phyloP scores from a whole-genome alignment of 1,139 yeast species.

The Zygoascus meyerae region DNA sequence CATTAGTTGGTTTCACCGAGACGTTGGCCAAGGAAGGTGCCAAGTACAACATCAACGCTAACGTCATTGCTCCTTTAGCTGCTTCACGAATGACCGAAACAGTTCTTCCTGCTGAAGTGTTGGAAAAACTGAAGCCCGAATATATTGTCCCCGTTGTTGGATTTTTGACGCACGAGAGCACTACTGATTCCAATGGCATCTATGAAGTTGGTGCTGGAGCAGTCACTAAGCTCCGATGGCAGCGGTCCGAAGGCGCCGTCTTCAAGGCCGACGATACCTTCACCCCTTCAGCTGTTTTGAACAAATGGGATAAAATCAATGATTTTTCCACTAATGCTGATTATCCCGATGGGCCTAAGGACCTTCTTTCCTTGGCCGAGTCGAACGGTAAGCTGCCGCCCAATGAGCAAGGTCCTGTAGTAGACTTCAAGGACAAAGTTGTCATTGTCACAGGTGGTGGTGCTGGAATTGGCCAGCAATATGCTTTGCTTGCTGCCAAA shows the following conservation, averaged over 20 bases:
- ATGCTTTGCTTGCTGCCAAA: conserved; percentile 77
- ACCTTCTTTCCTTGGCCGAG: conserved; percentile 35
- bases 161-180: conserved; percentile 64
- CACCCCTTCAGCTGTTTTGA: conserved; percentile 80
- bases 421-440: conserved; percentile 72
- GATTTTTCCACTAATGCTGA: conserved; percentile 58
- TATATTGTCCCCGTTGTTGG: conserved; percentile 87
- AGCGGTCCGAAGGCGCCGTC: conserved; percentile 79
- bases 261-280: conserved; percentile 73
- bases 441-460: conserved; percentile 96
- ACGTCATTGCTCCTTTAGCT: conserved; percentile 90
- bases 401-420: conserved; percentile 48
- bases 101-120: conserved; percentile 76
- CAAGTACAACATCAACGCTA: conserved; percentile 75
- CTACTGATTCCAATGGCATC: conserved; percentile 59
- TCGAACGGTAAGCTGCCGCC: conserved; percentile 31
- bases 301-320: conserved; percentile 57
- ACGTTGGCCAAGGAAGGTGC: conserved; percentile 93
- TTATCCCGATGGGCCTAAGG: conserved; percentile 51
- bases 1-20: conserved; percentile 85
- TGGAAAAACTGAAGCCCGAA: conserved; percentile 77
- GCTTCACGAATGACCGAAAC: conserved; percentile 95
- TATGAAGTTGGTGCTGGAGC: conserved; percentile 95
- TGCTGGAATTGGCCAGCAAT: conserved; percentile 88
- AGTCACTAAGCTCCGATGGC: conserved; percentile 91